Evolutionary conservation across 2,329 filamentous ascomycete species (phyloP), one percentile per base, ranked within the genome.

Genomic region (Fusarium brevicatenulatum): DNA sequence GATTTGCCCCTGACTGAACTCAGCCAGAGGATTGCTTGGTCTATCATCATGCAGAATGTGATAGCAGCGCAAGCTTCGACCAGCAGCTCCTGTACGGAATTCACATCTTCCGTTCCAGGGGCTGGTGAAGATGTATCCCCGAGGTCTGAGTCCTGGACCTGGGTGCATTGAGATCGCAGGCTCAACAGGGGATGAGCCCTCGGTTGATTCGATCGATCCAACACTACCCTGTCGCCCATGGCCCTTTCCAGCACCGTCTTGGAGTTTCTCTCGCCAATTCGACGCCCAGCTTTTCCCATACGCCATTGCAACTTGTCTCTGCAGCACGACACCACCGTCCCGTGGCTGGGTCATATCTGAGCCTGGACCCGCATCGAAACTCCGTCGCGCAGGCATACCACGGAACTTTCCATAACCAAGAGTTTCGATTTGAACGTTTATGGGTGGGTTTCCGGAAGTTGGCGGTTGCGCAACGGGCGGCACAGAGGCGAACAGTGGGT

Each of bases 41-140:
- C 65, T 68, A 10, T 77, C 80, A 9, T 85, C 84, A 34, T 88
- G 86, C 4, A 95, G 85, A n/a, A 89, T 83, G 80, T 97, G 94
- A 63, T 90, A 91, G 81, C 93, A 95, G 80, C 90, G 91, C 19
- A 97, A 83, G 62, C 89, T 92, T 57, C 92, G 91, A 5, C 95
- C 95, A 47, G 89, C 91, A 63, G 90, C 87, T 42, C 93, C 92
- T 0, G 95, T 96, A 21, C 89, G 86, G 81, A 98, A 98, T 68
- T 95, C 93, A 82, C 95, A 98, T 46, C 89, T 88, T 21, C 94
- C 93, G 68, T 94, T 91, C 95, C 95, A 98, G 0, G 95, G 95
- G 46, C 93, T 96, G 25, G 86, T 84, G 79, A 98, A 98, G 2
- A 90, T 88, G 81, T 97, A 97, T 23, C 91, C 92, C 37, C 87